phyloP scores from a whole-genome alignment of 495 filamentous ascomycete species.

The Parmelia sp. region DNA sequence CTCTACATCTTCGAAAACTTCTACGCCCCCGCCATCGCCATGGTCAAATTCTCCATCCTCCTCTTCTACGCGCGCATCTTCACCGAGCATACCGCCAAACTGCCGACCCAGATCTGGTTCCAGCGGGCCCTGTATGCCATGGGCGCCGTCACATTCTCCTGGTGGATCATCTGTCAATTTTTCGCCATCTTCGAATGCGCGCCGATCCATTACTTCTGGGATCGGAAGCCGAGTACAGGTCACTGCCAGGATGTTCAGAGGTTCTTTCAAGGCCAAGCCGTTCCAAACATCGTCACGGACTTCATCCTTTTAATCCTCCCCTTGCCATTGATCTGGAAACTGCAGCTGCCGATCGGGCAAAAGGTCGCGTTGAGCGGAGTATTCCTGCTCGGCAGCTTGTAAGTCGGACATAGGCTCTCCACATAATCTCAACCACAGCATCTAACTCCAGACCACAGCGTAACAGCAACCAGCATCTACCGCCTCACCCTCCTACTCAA shows the following conservation, averaged over 20 bases:
- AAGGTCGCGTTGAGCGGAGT: constrained; percentile 32
- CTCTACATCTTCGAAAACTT: constrained; percentile 11
- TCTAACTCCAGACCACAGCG: not conserved
- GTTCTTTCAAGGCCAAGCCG: constrained; percentile 21
- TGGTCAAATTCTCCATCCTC: constrained; percentile 11
- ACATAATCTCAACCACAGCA: not conserved
- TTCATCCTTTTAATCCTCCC: constrained; percentile 29
- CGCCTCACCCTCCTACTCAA: not conserved
- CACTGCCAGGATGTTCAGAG: constrained; percentile 25
- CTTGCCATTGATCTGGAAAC: constrained; percentile 28
- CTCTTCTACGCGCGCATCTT: constrained; percentile 11
- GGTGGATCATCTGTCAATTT: constrained; percentile 3
- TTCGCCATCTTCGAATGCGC: constrained; percentile 13
- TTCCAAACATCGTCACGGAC: constrained; percentile 34
- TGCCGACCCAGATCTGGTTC: constrained; percentile 8
- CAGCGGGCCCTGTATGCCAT: not conserved
- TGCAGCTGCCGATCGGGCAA: constrained; percentile 29
- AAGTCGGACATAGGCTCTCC: not conserved
- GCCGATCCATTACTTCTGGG: constrained; percentile 18
- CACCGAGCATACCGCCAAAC: constrained; percentile 1
- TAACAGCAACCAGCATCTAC: not conserved
- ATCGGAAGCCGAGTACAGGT: not conserved
- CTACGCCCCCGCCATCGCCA: constrained; percentile 9
- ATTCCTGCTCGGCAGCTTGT: not conserved
- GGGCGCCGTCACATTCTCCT: not conserved